Evolutionary conservation across 129 eudicot species (phyloP), one percentile per base, ranked within the genome.

Genomic region (Mikania micrantha): DNA sequence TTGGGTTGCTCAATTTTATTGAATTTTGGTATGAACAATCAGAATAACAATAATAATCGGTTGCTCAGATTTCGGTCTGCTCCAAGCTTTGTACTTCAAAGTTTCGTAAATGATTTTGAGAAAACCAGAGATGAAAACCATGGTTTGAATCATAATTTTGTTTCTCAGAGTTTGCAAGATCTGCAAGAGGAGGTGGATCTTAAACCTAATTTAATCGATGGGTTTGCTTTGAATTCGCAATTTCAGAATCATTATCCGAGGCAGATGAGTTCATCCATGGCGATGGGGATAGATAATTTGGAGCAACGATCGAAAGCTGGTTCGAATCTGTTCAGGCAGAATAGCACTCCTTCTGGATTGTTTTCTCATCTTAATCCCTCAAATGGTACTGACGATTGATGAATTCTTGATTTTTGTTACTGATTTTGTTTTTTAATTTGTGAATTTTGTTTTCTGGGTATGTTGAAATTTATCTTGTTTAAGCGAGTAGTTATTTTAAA

Each of bases 341-440:
- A 79, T 66, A 94, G 90, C 70, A 89, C 99, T 47, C 99, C 99
- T 73, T 90, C 97, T 84, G 99, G 95, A 40, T 81, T 81, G 47
- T 85, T 94, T 68, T 70, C 81, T 69, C 72, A 78, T 41, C 74
- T 79, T 54, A 73, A 54, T 74, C 65, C 77, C 61, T 86, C 80
- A 54, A 83, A 73, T 76, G 99, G 97, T 89, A 89, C 58, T 52
- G 54, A 58, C 74, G 58, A 67, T 17, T 48, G 32, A n/a, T n/a
- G n/a, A n/a, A n/a, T n/a, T n/a, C n/a, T n/a, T n/a, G n/a, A n/a
- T n/a, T n/a, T 65, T 80, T 39, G 69, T 66, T 25, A 42, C n/a
- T n/a, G n/a, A n/a, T 19, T 60, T 65, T 68, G 27, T 66, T 34
- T 0, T 25, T 36, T 4, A 0, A 29, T 44, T 59, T 13, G 49